Evolutionary conservation across 2,329 filamentous ascomycete genomes (phyloP).

Genomic region (Cladosporium sp.): DNA sequence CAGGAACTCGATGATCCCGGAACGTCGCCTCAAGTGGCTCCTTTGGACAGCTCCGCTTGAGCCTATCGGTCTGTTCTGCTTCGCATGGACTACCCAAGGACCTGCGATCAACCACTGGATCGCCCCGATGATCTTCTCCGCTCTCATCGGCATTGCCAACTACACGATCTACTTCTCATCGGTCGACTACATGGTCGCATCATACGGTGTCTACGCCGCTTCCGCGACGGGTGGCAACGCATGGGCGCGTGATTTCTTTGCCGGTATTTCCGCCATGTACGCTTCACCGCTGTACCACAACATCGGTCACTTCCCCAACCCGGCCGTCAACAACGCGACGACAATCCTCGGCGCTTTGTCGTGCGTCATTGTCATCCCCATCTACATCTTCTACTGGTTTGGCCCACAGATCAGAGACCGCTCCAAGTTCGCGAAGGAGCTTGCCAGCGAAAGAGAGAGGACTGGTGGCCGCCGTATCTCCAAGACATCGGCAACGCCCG

Average conservation of each 20-base stretch:
- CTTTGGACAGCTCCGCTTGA: conserved; percentile 48
- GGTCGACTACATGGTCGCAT: conserved; percentile 67
- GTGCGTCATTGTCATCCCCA: conserved; percentile 45
- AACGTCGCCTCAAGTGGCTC: conserved; percentile 59
- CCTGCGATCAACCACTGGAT: conserved; percentile 51
- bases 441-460: conserved; percentile 28
- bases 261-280: conserved; percentile 61
- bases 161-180: conserved; percentile 67
- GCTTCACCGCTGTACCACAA: conserved; percentile 52
- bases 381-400: conserved; percentile 49
- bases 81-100: conserved; percentile 60
- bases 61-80: conserved; percentile 52
- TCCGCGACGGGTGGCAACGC: conserved; percentile 69
- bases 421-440: conserved; percentile 44
- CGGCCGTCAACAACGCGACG: conserved; percentile 43
- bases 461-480: conserved; percentile 15
- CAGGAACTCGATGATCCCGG: conserved; percentile 49
- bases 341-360: conserved; percentile 47
- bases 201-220: conserved; percentile 64
- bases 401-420: conserved; percentile 44
- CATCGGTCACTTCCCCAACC: conserved; percentile 32
- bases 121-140: conserved; percentile 56
- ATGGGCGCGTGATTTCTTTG: conserved; percentile 63
- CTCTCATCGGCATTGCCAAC: conserved; percentile 64
- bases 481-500: conserved; percentile 4